phyloP scores from a whole-genome alignment of 495 filamentous ascomycete genomes.

The Lichenothelia convexa region DNA sequence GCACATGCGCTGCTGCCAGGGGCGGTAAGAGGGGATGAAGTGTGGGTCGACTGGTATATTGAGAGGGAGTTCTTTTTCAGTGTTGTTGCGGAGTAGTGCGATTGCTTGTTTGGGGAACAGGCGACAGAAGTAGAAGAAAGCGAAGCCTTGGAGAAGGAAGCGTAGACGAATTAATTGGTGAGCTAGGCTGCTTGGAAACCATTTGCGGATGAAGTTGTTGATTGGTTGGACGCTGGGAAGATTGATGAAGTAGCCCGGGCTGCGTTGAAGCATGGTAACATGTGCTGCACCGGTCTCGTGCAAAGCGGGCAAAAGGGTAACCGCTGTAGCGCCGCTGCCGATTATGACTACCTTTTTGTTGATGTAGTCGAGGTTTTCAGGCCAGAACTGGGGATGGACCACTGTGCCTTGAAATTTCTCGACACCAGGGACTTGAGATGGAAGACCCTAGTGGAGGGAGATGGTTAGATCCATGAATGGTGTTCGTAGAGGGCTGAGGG shows the following conservation, averaged over 20 bases:
- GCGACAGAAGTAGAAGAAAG: conserved; percentile 36
- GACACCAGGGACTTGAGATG: conserved; percentile 39
- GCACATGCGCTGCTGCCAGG: conserved; percentile 60
- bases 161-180: conserved; percentile 26
- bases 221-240: conserved; percentile 24
- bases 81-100: conserved; percentile 25
- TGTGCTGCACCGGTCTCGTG: conserved; percentile 28
- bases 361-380: conserved; percentile 28
- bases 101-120: conserved; percentile 34
- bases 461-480: too few species aligned
- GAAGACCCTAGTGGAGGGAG: too few species aligned
- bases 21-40: conserved; percentile 53
- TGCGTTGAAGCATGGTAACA: conserved; percentile 41
- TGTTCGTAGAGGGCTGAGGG: too few species aligned
- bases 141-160: conserved; percentile 27
- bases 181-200: conserved; percentile 26
- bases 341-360: conserved; percentile 35
- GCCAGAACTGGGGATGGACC: conserved; percentile 49
- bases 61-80: conserved; percentile 32
- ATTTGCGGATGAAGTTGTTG: conserved; percentile 14
- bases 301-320: conserved; percentile 35
- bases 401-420: conserved; percentile 35
- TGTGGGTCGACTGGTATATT: conserved; percentile 40
- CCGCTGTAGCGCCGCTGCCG: conserved; percentile 38
- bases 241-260: conserved; percentile 37